Evolutionary conservation across 345 rosid species (phyloP).

Genomic region (Aurinia saxatilis): DNA sequence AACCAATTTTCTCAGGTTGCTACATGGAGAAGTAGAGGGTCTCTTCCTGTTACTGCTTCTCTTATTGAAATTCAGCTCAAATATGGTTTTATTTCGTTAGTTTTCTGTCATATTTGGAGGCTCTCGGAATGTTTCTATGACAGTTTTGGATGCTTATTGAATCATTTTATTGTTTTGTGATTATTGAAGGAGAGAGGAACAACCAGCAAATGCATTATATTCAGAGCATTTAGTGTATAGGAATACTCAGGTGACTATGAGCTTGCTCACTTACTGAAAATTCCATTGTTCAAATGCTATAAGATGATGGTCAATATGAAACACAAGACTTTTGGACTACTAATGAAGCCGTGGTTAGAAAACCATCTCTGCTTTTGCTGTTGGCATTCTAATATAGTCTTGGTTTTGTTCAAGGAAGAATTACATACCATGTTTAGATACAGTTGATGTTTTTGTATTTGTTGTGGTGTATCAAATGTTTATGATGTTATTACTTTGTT

Average conservation of each 20-base stretch:
- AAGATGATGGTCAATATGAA: too few relatives aligned
- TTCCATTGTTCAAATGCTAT: too few relatives aligned
- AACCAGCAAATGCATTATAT: constrained; percentile 34
- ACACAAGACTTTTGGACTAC: too few relatives aligned
- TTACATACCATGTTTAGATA: too few relatives aligned
- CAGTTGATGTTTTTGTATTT: too few relatives aligned
- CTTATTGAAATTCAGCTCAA: constrained; percentile 68
- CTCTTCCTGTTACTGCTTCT: constrained; percentile 78
- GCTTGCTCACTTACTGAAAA: background rate
- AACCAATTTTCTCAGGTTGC: constrained; percentile 37
- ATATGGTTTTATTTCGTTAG: constrained; percentile 67
- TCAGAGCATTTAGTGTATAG: constrained; percentile 78
- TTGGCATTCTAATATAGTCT: too few relatives aligned
- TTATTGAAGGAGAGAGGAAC: constrained; percentile 46
- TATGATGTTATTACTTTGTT: too few relatives aligned
- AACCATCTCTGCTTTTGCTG: too few relatives aligned
- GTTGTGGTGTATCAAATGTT: too few relatives aligned
- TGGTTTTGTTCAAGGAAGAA: too few relatives aligned
- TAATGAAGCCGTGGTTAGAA: too few relatives aligned
- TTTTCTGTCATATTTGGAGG: background rate
- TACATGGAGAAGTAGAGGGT: constrained; percentile 86
- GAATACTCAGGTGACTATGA: constrained; percentile 66
- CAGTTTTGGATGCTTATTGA: background rate
- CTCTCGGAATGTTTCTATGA: background rate
- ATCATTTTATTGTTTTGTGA: background rate